Evolutionary conservation across 2,329 filamentous ascomycete genomes (phyloP), one percentile per base, ranked within the genome.

Genomic region (Nectriaceae sp.): DNA sequence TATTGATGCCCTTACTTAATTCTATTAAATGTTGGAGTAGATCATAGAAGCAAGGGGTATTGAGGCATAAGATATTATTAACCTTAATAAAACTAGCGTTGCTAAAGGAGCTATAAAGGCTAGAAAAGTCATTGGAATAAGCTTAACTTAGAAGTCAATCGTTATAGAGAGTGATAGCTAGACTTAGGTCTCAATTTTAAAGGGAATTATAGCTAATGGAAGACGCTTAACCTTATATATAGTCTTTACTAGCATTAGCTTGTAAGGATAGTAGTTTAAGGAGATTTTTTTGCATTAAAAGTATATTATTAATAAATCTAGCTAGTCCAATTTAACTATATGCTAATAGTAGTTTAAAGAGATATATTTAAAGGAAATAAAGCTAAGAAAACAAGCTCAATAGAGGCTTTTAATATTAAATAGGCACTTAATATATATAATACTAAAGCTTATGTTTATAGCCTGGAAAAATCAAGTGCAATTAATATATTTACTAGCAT

Each of bases 181-280:
- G 21, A 43, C 33, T 35, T 43, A 36, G 41, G 41, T 43, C 29
- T 35, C 22, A 21, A 43, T 43, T 35, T 21, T 43, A 36, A 21
- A 43, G 41, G 29, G 19, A 21, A 18, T 20, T 19, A 43, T 18
- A 19, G 22, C 18, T 43, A 43, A 21, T 15, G n/a, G n/a, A 21
- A 35, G 18, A 33, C 21, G 22, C n/a, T 8, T 36, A 18, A 43
- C 11, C 4, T 21, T 21, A 4, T 35, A 35, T n/a, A 35, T 20
- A 20, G n/a, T 43, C 19, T 43, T 43, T 35, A 43, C 15, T 16
- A 36, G 21, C 8, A 43, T 21, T 21, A 21, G 36, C 41, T 10
- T 43, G 20, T 36, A 43, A 36, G 41, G 29, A 20, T 21, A 43
- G 29, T 43, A 33, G 26, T 43, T 43, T 43, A 24, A 13, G 21